Conservation (phyloP, 768 basidiomycete species). For the Boletus coccyginus region DNA sequence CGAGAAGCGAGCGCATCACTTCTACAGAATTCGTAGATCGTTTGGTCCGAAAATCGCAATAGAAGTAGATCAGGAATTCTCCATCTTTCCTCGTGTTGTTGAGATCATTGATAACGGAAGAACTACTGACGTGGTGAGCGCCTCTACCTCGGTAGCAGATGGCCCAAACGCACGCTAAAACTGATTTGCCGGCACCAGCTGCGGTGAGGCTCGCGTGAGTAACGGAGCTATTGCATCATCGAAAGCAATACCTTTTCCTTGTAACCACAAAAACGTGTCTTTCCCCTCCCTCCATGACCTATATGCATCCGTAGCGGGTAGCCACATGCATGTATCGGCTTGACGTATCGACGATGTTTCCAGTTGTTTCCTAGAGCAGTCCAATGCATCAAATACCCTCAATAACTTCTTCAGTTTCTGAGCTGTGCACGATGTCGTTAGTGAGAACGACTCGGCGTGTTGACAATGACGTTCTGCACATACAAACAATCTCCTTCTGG, state of each 20-base stretch:
- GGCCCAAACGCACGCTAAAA: not conserved
- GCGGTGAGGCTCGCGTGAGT: not conserved
- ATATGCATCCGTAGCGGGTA: not conserved
- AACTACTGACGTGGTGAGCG: not conserved
- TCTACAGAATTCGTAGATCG: slow-evolving; percentile 9
- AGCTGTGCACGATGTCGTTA: not conserved
- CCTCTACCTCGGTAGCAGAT: too few species aligned
- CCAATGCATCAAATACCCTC: not conserved
- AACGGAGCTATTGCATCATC: not conserved
- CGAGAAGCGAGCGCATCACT: slow-evolving; percentile 19
- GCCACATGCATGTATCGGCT: slow-evolving; percentile 14
- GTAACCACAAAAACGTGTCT: slow-evolving; percentile 10
- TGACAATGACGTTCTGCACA: not conserved
- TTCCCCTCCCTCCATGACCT: slow-evolving; percentile 4
- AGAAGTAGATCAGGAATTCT: slow-evolving; percentile 14
- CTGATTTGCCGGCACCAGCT: slow-evolving; percentile 1
- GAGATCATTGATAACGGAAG: not conserved
- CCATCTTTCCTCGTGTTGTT: not conserved
- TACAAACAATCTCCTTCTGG: slow-evolving; percentile 1
- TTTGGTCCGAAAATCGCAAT: slow-evolving; percentile 20
- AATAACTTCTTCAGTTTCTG: not conserved
- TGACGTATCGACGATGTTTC: not conserved
- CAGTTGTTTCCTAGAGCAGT: slow-evolving; percentile 1
- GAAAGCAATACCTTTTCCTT: slow-evolving; percentile 14
- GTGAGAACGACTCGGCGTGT: not conserved